Evolutionary conservation across 306 rosid genomes (phyloP), one percentile per base, ranked within the genome.

Genomic region (Cyamopsis tetragonoloba): DNA sequence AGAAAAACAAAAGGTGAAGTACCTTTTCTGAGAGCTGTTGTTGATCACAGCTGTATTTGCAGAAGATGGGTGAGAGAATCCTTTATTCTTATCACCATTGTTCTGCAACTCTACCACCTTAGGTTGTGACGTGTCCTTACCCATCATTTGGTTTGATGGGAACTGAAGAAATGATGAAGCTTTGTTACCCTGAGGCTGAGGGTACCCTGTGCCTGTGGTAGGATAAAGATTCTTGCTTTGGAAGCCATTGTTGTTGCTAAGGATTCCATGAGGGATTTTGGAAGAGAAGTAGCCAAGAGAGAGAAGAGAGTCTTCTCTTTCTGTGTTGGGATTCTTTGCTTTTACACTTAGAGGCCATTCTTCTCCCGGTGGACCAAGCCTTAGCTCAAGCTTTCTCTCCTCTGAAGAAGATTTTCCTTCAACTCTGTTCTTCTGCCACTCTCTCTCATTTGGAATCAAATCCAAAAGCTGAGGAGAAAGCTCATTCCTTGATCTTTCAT

Each of bases 21-120:
- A 93, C 99, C 99, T 90, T 88, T 93, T 90, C 89, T 93, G 99
- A 81, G 97, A 88, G 55, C 57, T 89, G 88, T 88, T 88, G 68
- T 58, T 44, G 17, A 46, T 32, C 51, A 85, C 89, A 87, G 96
- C 89, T 84, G 95, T 75, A 20, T 80, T 83, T 32, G 82, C 90
- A 83, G 93, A 59, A 74, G 91, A 75, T 62, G 85, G 66, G 22
- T 80, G 70, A 24, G 85, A 81, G 68, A 62, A 79, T 18, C 74
- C 64, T 77, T 85, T 85, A 57, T 78, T 81, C 69, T 50, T 31
- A 71, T 3, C 51, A 72, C 70, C 57, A 27, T 26, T 24, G 2
- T 70, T 86, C 68, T 84, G 89, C 76, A 82, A 78, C 68, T 86
- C 87, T 64, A 66, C 79, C 10, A 60, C 72, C 73, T 80, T 78